These are phyloP conservation scores for Trichoderma sp. DNA, from an alignment of 2,329 filamentous ascomycete genomes.

Conservation along the genomic window DNA sequence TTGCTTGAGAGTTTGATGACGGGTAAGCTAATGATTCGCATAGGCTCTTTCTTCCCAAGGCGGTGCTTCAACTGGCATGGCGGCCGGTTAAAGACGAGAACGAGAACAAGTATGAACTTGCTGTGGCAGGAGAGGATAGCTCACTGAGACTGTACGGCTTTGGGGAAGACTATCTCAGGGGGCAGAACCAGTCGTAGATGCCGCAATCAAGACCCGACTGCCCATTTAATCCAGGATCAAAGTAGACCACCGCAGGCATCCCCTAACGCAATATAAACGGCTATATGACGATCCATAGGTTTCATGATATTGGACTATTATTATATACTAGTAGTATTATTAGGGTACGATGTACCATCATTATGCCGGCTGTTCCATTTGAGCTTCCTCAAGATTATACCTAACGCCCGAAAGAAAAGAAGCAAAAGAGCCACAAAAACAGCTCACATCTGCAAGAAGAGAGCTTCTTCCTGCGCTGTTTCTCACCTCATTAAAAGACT, in stretches of 20 bases:
- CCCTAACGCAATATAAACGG: not conserved
- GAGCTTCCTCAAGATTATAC: not conserved
- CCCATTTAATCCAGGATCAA: not conserved
- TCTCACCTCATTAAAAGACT: not conserved
- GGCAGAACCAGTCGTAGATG: conserved; percentile 12
- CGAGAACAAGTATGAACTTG: conserved; percentile 45
- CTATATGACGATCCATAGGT: not conserved
- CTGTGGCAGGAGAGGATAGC: conserved; percentile 62
- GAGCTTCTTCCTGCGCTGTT: not conserved
- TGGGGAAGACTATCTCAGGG: conserved; percentile 16
- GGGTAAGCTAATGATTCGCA: conserved; percentile 27
- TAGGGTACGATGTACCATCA: conserved; percentile 18
- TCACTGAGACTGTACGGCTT: conserved; percentile 61
- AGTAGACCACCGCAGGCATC: no score
- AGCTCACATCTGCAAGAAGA: not conserved
- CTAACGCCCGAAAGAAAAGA: conserved; percentile 14
- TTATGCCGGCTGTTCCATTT: conserved; percentile 19
- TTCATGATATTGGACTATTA: not conserved
- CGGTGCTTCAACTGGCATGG: conserved; percentile 71
- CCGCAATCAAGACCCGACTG: not conserved
- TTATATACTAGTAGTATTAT: not conserved
- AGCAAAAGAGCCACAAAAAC: not conserved
- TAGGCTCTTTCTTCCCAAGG: conserved; percentile 56
- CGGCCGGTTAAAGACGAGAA: conserved; percentile 51
- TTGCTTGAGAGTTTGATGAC: no score